phyloP scores from a whole-genome alignment of 768 basidiomycete genomes.

The Pisolithus albus region DNA sequence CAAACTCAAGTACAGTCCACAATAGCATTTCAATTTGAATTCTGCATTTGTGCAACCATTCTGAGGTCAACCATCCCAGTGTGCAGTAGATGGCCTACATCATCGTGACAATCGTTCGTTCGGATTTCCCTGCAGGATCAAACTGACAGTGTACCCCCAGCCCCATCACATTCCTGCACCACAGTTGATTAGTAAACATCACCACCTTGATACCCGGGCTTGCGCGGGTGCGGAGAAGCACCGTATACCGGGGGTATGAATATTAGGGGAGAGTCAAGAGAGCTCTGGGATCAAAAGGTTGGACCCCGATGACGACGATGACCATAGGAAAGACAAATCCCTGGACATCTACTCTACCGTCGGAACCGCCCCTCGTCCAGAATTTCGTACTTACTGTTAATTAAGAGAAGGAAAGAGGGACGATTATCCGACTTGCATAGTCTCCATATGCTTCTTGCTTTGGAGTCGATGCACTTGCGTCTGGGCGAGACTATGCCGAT shows the following conservation, averaged over 20 bases:
- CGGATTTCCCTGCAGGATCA: too few relatives aligned
- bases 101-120: too few relatives aligned
- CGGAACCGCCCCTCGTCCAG: slow-evolving; percentile 7
- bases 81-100: too few relatives aligned
- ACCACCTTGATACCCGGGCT: slow-evolving; percentile 51
- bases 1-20: too few relatives aligned
- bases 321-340: slow-evolving; percentile 3
- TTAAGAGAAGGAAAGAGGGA: slow-evolving; percentile 52
- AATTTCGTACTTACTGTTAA: slow-evolving; percentile 45
- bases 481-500: slow-evolving; percentile 49
- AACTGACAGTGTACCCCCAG: too few relatives aligned
- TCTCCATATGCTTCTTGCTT: slow-evolving; percentile 68
- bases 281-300: slow-evolving; percentile 39
- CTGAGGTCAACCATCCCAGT: too few relatives aligned
- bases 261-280: slow-evolving; percentile 61
- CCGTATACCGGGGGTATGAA: slow-evolving; percentile 29
- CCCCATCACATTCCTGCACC: too few relatives aligned
- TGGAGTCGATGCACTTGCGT: slow-evolving; percentile 69
- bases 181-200: too few relatives aligned
- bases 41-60: too few relatives aligned
- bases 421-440: slow-evolving; percentile 60
- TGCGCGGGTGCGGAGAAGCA: slow-evolving; percentile 35
- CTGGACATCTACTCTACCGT: slow-evolving; percentile 14
- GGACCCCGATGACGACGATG: slow-evolving; percentile 1
- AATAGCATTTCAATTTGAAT: too few relatives aligned